These are phyloP conservation scores for Pseudovirgaria hyperparasitica DNA, from an alignment of 2,329 filamentous ascomycete species.

Conservation along the genomic window DNA sequence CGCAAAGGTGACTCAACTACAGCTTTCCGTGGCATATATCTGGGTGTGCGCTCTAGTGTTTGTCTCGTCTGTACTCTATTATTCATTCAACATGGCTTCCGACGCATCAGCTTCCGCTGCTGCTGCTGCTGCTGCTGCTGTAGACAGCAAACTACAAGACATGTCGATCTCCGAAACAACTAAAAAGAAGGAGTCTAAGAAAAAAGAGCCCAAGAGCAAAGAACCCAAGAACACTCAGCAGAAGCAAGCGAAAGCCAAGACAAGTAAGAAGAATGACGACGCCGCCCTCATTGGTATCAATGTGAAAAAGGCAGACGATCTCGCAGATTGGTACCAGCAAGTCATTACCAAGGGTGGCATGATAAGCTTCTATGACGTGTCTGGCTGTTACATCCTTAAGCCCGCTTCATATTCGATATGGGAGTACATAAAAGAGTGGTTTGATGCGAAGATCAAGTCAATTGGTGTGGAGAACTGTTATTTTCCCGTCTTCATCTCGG, in stretches of 20 bases:
- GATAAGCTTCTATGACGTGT: conserved; percentile 96
- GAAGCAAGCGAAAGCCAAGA: conserved; percentile 35
- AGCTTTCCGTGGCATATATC: no score
- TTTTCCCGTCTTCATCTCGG: conserved; percentile 89
- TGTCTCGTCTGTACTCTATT: no score
- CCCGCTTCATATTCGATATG: conserved; percentile 55
- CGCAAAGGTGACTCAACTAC: no score
- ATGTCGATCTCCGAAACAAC: conserved; percentile 25
- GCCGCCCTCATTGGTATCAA: conserved; percentile 74
- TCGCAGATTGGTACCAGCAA: conserved; percentile 94
- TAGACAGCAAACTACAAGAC: conserved; percentile 33
- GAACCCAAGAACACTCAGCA: conserved; percentile 31
- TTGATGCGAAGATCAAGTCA: conserved; percentile 62
- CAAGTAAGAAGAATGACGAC: conserved; percentile 36
- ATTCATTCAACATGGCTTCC: no score
- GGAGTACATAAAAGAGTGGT: conserved; percentile 50
- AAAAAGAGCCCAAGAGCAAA: conserved; percentile 17
- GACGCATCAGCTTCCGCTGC: no score
- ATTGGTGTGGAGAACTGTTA: conserved; percentile 92
- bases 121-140: no score
- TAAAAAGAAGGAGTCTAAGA: conserved; percentile 23
- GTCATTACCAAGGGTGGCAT: conserved; percentile 93
- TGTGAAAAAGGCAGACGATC: conserved; percentile 71
- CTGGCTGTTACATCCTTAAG: conserved; percentile 83
- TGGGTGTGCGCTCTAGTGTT: no score